These are phyloP conservation scores for Persicaria tinctoria DNA, from an alignment of 148 eudicot species.

Conservation along the genomic window DNA sequence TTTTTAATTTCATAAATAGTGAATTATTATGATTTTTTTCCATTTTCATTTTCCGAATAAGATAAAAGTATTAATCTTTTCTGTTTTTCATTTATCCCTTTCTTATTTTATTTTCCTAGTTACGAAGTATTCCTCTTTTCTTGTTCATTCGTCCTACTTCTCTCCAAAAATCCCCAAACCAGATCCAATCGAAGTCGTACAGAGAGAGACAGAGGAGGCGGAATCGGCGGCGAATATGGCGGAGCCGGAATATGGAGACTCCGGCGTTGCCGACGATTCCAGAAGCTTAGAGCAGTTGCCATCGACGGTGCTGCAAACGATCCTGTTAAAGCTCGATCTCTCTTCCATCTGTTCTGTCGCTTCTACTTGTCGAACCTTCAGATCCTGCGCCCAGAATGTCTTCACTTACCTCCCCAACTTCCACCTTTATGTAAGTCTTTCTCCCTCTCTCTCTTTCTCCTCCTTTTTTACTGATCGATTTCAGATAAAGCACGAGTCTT, in stretches of 20 bases:
- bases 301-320: constrained; percentile 53
- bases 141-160: background rate
- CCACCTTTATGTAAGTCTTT: constrained; percentile 58
- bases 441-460: background rate
- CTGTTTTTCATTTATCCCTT: background rate
- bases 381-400: constrained; percentile 52
- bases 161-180: background rate
- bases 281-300: constrained; percentile 56
- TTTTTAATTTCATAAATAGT: no score
- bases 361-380: constrained; percentile 65
- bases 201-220: background rate
- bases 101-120: background rate
- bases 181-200: background rate
- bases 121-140: background rate
- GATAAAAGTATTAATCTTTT: no score
- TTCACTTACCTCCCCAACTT: constrained; percentile 65
- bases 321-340: constrained; percentile 69
- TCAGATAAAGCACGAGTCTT: background rate
- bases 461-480: background rate
- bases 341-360: constrained; percentile 70
- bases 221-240: constrained; percentile 7
- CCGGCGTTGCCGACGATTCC: background rate
- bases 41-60: no score
- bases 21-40: no score
- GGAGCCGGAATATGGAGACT: constrained; percentile 2